These are phyloP conservation scores for Pisolithus thermaeus DNA, from an alignment of 1,284 basidiomycete species.

Conservation along the genomic window DNA sequence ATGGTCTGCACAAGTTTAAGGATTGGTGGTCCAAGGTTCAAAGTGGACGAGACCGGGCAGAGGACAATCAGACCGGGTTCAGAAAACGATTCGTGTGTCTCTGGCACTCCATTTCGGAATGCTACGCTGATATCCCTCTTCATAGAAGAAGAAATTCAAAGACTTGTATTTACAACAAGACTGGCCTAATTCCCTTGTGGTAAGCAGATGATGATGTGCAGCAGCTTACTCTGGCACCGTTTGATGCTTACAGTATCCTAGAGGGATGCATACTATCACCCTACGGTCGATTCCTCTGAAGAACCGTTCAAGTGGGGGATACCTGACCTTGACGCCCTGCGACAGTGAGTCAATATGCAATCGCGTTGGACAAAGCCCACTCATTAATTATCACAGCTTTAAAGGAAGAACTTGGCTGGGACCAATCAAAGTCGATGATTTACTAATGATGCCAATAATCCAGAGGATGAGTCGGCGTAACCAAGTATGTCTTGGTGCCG, in stretches of 20 bases:
- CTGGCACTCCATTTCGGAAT: not conserved
- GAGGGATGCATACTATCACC: slow-evolving; percentile 91
- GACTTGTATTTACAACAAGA: slow-evolving; percentile 72
- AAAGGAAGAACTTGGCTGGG: slow-evolving; percentile 83
- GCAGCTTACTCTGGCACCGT: slow-evolving; percentile 1
- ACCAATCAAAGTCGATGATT: slow-evolving; percentile 85
- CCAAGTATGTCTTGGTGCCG: slow-evolving; percentile 41
- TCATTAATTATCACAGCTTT: slow-evolving; percentile 56
- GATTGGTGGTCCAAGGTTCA: slow-evolving; percentile 98
- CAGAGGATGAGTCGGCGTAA: slow-evolving; percentile 80
- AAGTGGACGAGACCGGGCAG: slow-evolving; percentile 72
- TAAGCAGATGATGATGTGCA: slow-evolving; percentile 32
- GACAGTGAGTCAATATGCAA: slow-evolving; percentile 51
- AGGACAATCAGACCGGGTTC: slow-evolving; percentile 72
- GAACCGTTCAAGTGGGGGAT: slow-evolving; percentile 98
- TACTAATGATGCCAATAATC: slow-evolving; percentile 90
- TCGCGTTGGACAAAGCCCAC: not conserved
- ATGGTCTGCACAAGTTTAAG: slow-evolving; percentile 82
- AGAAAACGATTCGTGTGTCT: slow-evolving; percentile 76
- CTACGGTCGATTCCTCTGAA: slow-evolving; percentile 84
- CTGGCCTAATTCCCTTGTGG: slow-evolving; percentile 91
- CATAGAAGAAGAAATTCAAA: slow-evolving; percentile 85
- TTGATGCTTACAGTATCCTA: slow-evolving; percentile 25
- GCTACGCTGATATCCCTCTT: slow-evolving; percentile 12
- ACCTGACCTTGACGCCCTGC: slow-evolving; percentile 88